Percentiles rank a stretch among this genome's conserved stretches.
Conservation (phyloP, 2,329 filamentous ascomycete genomes). For the Penicillium sclerotigenum region DNA sequence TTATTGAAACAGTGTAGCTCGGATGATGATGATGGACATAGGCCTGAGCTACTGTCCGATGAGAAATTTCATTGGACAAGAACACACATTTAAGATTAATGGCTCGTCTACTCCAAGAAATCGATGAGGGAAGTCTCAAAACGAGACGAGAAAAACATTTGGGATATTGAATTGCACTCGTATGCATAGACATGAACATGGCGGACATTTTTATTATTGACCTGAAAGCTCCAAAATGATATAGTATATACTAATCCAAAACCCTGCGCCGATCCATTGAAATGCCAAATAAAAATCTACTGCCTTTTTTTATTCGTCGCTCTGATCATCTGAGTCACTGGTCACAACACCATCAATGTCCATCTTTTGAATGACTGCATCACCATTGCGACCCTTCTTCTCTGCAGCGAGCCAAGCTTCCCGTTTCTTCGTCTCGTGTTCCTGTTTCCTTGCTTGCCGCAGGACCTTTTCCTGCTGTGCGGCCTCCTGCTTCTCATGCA, state of each 20-base stretch:
- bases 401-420: constrained; percentile 47
- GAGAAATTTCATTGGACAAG: too few species aligned
- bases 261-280: constrained; percentile 5
- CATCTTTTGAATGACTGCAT: constrained; percentile 39
- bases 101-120: not conserved
- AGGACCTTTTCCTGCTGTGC: constrained; percentile 32
- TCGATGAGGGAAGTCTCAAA: not conserved
- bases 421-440: constrained; percentile 39
- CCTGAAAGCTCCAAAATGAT: constrained; percentile 1
- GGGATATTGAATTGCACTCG: not conserved
- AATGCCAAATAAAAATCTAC: constrained; percentile 2
- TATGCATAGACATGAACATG: not conserved
- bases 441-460: constrained; percentile 40
- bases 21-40: not conserved
- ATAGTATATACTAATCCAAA: constrained; percentile 7
- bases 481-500: constrained; percentile 40
- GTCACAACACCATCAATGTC: constrained; percentile 34
- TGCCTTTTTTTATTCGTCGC: constrained; percentile 28
- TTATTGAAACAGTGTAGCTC: not conserved
- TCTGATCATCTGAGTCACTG: constrained; percentile 38
- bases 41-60: not conserved
- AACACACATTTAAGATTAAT: not conserved
- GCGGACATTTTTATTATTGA: constrained; percentile 1
- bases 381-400: constrained; percentile 43
- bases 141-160: not conserved